Conservation (phyloP, 2,329 filamentous ascomycete species). For the Ascochyta viciae-villosae region DNA sequence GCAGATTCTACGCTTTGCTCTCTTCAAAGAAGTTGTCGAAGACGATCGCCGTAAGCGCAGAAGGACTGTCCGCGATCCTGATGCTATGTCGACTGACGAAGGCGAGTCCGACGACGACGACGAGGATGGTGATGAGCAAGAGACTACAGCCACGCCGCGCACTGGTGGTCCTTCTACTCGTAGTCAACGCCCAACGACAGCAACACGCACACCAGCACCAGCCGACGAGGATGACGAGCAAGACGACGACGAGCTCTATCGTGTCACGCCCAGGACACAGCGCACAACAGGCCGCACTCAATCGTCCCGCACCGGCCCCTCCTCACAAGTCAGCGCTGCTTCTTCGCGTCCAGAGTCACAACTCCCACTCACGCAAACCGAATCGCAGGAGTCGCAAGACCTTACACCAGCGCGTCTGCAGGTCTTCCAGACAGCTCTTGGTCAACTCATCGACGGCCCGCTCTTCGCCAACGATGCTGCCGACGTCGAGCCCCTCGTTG, state of each 20-base stretch:
- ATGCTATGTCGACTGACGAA: conserved; percentile 62
- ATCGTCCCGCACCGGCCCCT: conserved; percentile 46
- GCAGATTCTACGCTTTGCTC: conserved; percentile 86
- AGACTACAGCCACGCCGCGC: conserved; percentile 41
- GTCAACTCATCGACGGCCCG: conserved; percentile 79
- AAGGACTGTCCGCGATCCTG: conserved; percentile 70
- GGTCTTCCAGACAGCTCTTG: conserved; percentile 80
- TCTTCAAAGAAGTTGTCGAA: conserved; percentile 93
- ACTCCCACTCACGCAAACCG: conserved; percentile 62
- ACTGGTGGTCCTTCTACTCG: conserved; percentile 50
- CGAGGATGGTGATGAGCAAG: conserved; percentile 61
- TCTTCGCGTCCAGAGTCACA: conserved; percentile 83
- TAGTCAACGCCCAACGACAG: conserved; percentile 33
- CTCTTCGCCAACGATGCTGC: conserved; percentile 91
- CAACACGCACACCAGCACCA: conserved; percentile 43
- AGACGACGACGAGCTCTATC: conserved; percentile 63
- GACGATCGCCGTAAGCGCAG: conserved; percentile 83
- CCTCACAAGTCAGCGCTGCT: conserved; percentile 73
- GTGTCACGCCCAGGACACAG: conserved; percentile 57
- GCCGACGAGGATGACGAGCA: conserved; percentile 56
- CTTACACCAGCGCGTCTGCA: conserved; percentile 70
- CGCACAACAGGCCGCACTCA: conserved; percentile 47
- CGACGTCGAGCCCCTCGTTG: conserved; percentile 74
- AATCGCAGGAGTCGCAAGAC: conserved; percentile 50
- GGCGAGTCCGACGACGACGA: conserved; percentile 67